phyloP scores from a whole-genome alignment of 345 rosid species.

The Populus deltoides region DNA sequence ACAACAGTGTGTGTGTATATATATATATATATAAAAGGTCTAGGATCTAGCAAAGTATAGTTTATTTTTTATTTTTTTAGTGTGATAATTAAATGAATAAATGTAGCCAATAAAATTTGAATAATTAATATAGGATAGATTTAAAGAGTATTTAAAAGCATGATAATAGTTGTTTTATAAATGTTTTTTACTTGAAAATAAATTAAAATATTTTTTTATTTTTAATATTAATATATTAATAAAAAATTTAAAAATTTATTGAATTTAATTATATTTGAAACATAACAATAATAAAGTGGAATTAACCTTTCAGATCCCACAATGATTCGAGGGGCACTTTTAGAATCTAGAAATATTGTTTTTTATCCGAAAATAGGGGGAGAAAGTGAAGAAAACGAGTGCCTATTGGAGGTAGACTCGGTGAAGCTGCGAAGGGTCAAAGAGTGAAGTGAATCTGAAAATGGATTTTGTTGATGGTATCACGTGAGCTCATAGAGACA shows the following conservation, averaged over 20 bases:
- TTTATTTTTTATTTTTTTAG: too few relatives aligned
- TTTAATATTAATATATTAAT: too few relatives aligned
- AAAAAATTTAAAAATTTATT: too few relatives aligned
- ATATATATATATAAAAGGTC: neutral
- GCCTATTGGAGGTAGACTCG: too few relatives aligned
- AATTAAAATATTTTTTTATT: too few relatives aligned
- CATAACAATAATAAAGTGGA: too few relatives aligned
- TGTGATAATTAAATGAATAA: neutral
- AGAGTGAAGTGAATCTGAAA: neutral
- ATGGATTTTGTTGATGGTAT: neutral
- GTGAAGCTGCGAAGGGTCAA: constrained; percentile 1
- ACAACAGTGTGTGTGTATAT: neutral
- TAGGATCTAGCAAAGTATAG: neutral
- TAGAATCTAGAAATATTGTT: neutral
- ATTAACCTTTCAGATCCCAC: neutral
- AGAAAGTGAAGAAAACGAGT: too few relatives aligned
- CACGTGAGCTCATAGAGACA: constrained; percentile 8
- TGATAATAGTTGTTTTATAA: too few relatives aligned
- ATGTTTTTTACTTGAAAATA: too few relatives aligned
- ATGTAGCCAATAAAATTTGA: neutral
- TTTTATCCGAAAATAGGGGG: too few relatives aligned
- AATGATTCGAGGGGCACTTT: neutral
- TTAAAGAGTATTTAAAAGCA: too few relatives aligned
- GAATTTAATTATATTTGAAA: too few relatives aligned
- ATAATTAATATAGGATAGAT: neutral